These are phyloP conservation scores for Crithidia acanthocephali DNA, from an alignment of 208 protist species.

Conservation along the genomic window DNA sequence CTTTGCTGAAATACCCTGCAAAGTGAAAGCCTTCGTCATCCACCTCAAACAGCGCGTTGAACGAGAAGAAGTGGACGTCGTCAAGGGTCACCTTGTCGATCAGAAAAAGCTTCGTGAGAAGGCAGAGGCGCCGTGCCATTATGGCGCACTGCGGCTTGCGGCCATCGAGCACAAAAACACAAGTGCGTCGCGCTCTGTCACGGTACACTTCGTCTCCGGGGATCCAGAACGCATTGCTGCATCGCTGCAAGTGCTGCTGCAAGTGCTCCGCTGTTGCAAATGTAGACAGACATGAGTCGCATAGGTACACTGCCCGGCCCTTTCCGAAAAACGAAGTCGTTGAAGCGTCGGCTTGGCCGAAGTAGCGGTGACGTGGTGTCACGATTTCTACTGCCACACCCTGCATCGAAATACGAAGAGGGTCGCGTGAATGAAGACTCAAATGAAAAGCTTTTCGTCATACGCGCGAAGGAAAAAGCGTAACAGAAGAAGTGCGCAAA, in stretches of 20 bases:
- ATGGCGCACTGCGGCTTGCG: conserved; percentile 51
- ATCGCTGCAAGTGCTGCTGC: conserved; percentile 46
- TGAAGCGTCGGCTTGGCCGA: conserved; percentile 19
- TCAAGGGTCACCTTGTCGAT: conserved; percentile 78
- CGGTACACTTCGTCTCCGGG: conserved; percentile 75
- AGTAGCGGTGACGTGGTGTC: conserved; percentile 45
- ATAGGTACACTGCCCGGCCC: conserved; percentile 44
- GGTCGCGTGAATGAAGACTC: background rate
- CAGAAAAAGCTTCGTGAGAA: conserved; percentile 66
- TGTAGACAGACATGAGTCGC: conserved; percentile 64
- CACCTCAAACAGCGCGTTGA: conserved; percentile 67
- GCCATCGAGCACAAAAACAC: conserved; percentile 73
- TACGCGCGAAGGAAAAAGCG: too few species aligned
- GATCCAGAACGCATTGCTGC: conserved; percentile 65
- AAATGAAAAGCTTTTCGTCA: background rate
- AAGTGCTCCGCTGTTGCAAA: conserved; percentile 39
- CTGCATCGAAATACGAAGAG: background rate
- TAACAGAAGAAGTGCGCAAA: too few species aligned
- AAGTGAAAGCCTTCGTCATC: conserved; percentile 82
- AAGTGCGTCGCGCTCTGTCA: conserved; percentile 28
- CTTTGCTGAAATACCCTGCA: conserved; percentile 79
- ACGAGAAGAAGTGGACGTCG: conserved; percentile 80
- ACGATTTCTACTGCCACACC: conserved; percentile 33
- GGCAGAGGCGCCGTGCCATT: conserved; percentile 55
- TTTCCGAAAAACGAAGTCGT: conserved; percentile 24